phyloP scores from a whole-genome alignment of 352 stramenopile species.

The Pythium phragmitis region DNA sequence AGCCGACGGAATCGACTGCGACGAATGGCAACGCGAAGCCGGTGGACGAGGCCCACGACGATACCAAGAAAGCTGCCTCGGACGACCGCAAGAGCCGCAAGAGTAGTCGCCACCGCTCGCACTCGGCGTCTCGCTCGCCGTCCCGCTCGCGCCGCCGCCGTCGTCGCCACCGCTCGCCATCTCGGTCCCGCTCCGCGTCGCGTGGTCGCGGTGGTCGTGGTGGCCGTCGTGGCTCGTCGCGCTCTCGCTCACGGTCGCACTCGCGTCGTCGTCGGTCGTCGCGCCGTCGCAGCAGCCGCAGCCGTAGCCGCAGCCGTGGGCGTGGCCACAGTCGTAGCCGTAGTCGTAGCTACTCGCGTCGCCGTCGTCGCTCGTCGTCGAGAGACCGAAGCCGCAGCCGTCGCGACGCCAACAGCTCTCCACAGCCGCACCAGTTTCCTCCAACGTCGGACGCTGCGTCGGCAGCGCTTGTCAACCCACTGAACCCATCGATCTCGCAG shows the following conservation, averaged over 20 bases:
- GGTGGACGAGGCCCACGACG: constrained; percentile 15
- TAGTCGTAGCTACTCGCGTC: constrained; percentile 52
- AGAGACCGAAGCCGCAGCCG: constrained; percentile 40
- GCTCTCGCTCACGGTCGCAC: constrained; percentile 50
- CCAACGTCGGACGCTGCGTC: constrained; percentile 13
- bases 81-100: constrained; percentile 34
- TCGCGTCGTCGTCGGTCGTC: constrained; percentile 44
- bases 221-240: constrained; percentile 17
- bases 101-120: constrained; percentile 51
- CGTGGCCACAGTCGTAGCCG: constrained; percentile 22
- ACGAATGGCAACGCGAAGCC: constrained; percentile 10
- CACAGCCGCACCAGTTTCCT: constrained; percentile 42
- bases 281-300: constrained; percentile 49
- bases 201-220: constrained; percentile 31
- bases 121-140: constrained; percentile 52
- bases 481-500: constrained; percentile 84
- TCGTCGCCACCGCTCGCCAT: constrained; percentile 43
- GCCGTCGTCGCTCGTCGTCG: constrained; percentile 61
- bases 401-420: constrained; percentile 55
- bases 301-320: constrained; percentile 22
- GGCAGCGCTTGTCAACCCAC: constrained; percentile 6
- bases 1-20: background rate
- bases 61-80: constrained; percentile 16
- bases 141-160: constrained; percentile 54
- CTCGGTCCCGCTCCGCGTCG: constrained; percentile 54